Evolutionary conservation across 805 yeast genomes (phyloP).

Genomic region (Cephaloascus albidus): DNA sequence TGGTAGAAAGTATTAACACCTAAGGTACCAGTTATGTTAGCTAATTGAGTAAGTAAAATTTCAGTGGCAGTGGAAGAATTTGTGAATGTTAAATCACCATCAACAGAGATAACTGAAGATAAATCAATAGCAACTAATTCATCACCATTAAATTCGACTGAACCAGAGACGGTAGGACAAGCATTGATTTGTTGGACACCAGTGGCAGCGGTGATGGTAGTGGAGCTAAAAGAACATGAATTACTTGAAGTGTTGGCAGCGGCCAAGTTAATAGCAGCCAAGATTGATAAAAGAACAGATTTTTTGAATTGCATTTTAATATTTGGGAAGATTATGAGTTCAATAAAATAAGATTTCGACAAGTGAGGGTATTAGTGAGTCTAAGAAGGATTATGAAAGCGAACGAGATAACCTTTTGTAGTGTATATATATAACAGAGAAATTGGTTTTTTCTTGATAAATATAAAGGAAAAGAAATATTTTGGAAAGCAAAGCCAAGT

Average conservation of each 20-base stretch:
- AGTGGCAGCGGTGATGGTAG: slow-evolving; percentile 28
- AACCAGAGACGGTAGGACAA: slow-evolving; percentile 32
- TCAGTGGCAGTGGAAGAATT: slow-evolving; percentile 28
- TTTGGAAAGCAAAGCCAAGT: no score
- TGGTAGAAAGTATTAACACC: slow-evolving; percentile 26
- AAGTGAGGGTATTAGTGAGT: no score
- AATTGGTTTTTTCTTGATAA: no score
- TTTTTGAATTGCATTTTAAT: background rate
- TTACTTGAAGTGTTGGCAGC: slow-evolving; percentile 6
- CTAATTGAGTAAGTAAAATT: slow-evolving; percentile 18
- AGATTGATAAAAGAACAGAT: background rate
- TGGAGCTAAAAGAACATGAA: slow-evolving; percentile 25
- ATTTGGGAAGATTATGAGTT: no score
- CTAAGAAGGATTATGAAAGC: no score
- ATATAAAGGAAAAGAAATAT: no score
- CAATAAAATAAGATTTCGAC: no score
- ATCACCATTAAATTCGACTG: slow-evolving; percentile 25
- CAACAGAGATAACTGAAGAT: slow-evolving; percentile 15
- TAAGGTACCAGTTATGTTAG: slow-evolving; percentile 25
- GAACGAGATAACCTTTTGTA: no score
- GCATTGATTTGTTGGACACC: slow-evolving; percentile 21
- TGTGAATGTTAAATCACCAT: slow-evolving; percentile 22
- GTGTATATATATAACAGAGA: no score
- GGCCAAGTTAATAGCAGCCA: slow-evolving; percentile 4
- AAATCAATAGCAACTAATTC: slow-evolving; percentile 19